These are phyloP conservation scores for Rasamsonia emersonii DNA, from an alignment of 2,329 filamentous ascomycete genomes.

Conservation along the genomic window DNA sequence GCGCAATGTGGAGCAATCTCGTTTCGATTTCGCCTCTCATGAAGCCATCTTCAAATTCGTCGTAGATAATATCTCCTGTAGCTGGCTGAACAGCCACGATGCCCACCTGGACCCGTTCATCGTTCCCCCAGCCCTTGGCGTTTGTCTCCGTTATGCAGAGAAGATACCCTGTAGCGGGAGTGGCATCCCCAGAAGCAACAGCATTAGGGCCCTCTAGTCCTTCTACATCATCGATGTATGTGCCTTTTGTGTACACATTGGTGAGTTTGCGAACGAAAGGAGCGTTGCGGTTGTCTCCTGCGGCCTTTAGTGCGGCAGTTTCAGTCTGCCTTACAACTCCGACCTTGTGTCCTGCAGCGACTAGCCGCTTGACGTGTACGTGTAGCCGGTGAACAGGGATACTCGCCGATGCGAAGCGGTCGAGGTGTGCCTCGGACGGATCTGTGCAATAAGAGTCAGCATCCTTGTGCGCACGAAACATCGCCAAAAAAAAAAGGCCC, in stretches of 20 bases:
- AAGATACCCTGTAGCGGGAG: slow-evolving; percentile 69
- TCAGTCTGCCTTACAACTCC: slow-evolving; percentile 91
- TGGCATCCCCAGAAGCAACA: slow-evolving; percentile 47
- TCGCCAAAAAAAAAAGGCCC: slow-evolving; percentile 13
- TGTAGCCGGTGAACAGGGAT: slow-evolving; percentile 86
- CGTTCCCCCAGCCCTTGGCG: slow-evolving; percentile 70
- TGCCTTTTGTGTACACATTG: slow-evolving; percentile 95
- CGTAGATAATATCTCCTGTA: slow-evolving; percentile 92
- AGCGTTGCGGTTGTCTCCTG: slow-evolving; percentile 84
- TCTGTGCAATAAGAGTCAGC: slow-evolving; percentile 38
- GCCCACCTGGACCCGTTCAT: slow-evolving; percentile 88
- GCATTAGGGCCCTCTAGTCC: slow-evolving; percentile 55
- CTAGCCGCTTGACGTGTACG: slow-evolving; percentile 87
- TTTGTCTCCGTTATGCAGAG: slow-evolving; percentile 84
- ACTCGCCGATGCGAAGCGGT: slow-evolving; percentile 89
- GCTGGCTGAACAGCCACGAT: slow-evolving; percentile 90
- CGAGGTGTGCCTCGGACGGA: slow-evolving; percentile 81
- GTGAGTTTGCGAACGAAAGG: slow-evolving; percentile 90
- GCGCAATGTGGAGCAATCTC: slow-evolving; percentile 85
- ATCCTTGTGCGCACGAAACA: slow-evolving; percentile 8
- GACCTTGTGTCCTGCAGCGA: slow-evolving; percentile 89
- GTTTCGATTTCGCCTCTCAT: slow-evolving; percentile 97
- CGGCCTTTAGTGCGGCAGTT: slow-evolving; percentile 91
- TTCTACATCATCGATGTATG: slow-evolving; percentile 89
- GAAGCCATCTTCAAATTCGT: slow-evolving; percentile 93